Evolutionary conservation across 352 stramenopile genomes (phyloP).

Genomic region (Thalassiosira exigua): DNA sequence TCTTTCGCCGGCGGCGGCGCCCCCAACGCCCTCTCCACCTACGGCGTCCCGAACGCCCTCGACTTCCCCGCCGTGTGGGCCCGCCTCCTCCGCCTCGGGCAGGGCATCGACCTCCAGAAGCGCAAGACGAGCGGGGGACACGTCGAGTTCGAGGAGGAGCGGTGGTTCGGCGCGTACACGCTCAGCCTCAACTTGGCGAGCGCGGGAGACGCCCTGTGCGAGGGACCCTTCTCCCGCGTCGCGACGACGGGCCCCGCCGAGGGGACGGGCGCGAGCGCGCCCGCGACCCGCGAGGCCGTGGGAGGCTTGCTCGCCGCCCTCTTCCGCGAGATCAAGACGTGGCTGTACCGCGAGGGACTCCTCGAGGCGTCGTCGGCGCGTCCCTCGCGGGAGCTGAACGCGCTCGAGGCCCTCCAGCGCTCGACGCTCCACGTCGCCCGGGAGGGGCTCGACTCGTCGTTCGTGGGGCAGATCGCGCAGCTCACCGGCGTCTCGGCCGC

Average conservation of each 20-base stretch:
- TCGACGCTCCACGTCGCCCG: slow-evolving; percentile 82
- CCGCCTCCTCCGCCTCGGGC: slow-evolving; percentile 75
- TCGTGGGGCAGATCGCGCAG: slow-evolving; percentile 45
- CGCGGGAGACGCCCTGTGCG: slow-evolving; percentile 75
- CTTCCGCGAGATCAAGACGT: slow-evolving; percentile 84
- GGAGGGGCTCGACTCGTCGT: slow-evolving; percentile 60
- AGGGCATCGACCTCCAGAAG: slow-evolving; percentile 85
- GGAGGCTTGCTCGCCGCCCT: slow-evolving; percentile 77
- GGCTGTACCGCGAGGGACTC: slow-evolving; percentile 82
- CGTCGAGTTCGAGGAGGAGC: slow-evolving; percentile 94
- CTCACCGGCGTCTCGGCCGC: slow-evolving; percentile 50
- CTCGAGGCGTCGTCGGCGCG: slow-evolving; percentile 59
- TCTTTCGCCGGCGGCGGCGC: slow-evolving; percentile 32
- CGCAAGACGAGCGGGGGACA: slow-evolving; percentile 85
- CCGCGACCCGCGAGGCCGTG: slow-evolving; percentile 67
- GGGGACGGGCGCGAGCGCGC: neutral
- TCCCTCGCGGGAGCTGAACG: slow-evolving; percentile 52
- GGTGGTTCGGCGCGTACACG: slow-evolving; percentile 93
- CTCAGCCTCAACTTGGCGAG: slow-evolving; percentile 85
- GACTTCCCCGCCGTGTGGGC: slow-evolving; percentile 76
- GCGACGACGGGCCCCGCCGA: neutral
- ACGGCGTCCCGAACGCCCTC: slow-evolving; percentile 46
- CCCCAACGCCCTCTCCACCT: slow-evolving; percentile 45
- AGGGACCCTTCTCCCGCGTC: slow-evolving; percentile 64
- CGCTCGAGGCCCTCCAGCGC: slow-evolving; percentile 76